Evolutionary conservation across 495 filamentous ascomycete genomes (phyloP).

Genomic region (Podospora fimiseda): DNA sequence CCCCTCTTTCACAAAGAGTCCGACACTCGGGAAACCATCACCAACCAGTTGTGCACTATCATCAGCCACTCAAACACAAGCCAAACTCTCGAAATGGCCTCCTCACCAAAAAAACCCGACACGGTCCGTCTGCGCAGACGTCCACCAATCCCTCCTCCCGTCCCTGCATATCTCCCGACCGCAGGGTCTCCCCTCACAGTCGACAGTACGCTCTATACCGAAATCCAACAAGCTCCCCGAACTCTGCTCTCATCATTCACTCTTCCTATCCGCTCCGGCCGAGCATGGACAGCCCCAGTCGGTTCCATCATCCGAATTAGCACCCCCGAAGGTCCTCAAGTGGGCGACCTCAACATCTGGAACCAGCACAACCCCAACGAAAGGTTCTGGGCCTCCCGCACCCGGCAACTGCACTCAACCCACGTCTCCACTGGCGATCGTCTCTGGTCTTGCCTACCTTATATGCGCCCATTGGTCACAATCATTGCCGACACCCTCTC

Average conservation of each 20-base stretch:
- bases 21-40: too few relatives aligned
- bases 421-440: slow-evolving; percentile 65
- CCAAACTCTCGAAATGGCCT: too few relatives aligned
- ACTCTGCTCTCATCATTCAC: slow-evolving; percentile 35
- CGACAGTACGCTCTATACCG: slow-evolving; percentile 36
- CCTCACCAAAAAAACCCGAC: neutral
- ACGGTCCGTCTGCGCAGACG: neutral
- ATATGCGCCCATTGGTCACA: slow-evolving; percentile 65
- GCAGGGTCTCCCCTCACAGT: slow-evolving; percentile 37
- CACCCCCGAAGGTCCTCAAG: slow-evolving; percentile 68
- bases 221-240: slow-evolving; percentile 31
- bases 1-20: too few relatives aligned
- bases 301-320: slow-evolving; percentile 63
- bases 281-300: slow-evolving; percentile 56
- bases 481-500: slow-evolving; percentile 64
- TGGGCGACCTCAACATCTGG: slow-evolving; percentile 80
- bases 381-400: slow-evolving; percentile 72
- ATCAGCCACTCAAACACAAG: too few relatives aligned
- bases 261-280: slow-evolving; percentile 51
- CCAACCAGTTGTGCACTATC: too few relatives aligned
- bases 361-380: slow-evolving; percentile 68
- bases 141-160: slow-evolving; percentile 29
- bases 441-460: slow-evolving; percentile 71
- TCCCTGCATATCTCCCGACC: slow-evolving; percentile 45
- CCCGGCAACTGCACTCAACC: slow-evolving; percentile 67